Evolutionary conservation across 2,329 filamentous ascomycete genomes (phyloP), one percentile per base, ranked within the genome.

Genomic region (Aspergillus calidoustus): DNA sequence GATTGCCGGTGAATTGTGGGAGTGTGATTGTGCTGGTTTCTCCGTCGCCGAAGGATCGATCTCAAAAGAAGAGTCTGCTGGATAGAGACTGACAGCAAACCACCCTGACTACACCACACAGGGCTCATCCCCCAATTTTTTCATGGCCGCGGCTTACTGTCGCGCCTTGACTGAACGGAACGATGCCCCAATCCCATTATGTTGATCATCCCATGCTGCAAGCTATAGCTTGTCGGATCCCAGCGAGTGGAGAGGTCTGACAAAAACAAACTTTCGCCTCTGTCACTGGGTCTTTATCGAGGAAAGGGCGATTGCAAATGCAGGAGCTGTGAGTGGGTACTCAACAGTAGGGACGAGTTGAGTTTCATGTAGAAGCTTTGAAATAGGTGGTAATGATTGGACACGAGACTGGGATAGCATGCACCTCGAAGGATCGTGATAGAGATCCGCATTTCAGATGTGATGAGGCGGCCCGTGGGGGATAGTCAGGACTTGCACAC

Each of bases 131-230:
- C 3, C 25, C 25, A 28, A 4, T 28, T 2, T 2, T 7, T 28
- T 4, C 25, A 28, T 4, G 6, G 25, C 4, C 4, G 25, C 25
- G 6, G 25, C 25, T 28, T 28, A 28, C 6, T 28, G 25, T 19
- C 19, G 19, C 19, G 19, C 19, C 19, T 19, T 19, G 19, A 19
- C 19, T 4, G 25, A 50, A 30, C 28, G 15, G 11, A 11, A 41
- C 34, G 11, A 41, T 3, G 11, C 34, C 34, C 34, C 34, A 41
- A 5, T 8, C 15, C 9, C 48, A 50, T 50, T 11, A 30, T 50
- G 48, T 30, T 30, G 48, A 50, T 50, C 48, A 50, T 15, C 48
- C 48, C 48, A 50, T 50, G 22, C 7, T 50, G 23, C 48, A 50
- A 30, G 17, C 17, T n/a, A 50, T 50, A n/a, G 25, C 48, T n/a